phyloP scores from a whole-genome alignment of 1,139 yeast genomes.

The Pichia inconspicua region DNA sequence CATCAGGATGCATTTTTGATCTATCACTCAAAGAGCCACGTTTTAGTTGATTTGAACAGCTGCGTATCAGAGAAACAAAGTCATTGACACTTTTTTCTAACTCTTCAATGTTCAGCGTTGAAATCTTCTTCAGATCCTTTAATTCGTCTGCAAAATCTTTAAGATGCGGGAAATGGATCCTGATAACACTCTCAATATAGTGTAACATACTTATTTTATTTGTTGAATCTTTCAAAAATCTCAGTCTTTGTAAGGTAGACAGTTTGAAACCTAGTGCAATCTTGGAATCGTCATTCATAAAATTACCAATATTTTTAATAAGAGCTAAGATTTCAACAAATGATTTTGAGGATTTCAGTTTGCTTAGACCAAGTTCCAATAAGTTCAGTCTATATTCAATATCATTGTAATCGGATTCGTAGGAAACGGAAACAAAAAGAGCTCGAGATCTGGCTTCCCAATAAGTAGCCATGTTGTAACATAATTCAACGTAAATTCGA shows the following conservation, averaged over 20 bases:
- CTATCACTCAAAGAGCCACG: slow-evolving; percentile 73
- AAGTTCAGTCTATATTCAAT: slow-evolving; percentile 53
- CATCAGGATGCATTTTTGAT: slow-evolving; percentile 67
- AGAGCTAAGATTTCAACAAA: slow-evolving; percentile 64
- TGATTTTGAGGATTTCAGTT: slow-evolving; percentile 55
- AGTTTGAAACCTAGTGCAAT: slow-evolving; percentile 80
- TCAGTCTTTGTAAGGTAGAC: slow-evolving; percentile 73
- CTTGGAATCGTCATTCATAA: slow-evolving; percentile 79
- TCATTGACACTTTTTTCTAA: slow-evolving; percentile 64
- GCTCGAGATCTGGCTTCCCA: slow-evolving; percentile 88
- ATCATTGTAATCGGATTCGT: slow-evolving; percentile 67
- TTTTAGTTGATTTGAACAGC: slow-evolving; percentile 48
- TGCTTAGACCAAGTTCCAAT: slow-evolving; percentile 60
- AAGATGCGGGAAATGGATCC: slow-evolving; percentile 71
- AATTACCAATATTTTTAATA: slow-evolving; percentile 81
- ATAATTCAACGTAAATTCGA: slow-evolving; percentile 66
- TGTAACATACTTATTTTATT: slow-evolving; percentile 79
- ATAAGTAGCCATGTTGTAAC: slow-evolving; percentile 69
- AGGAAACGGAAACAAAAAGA: slow-evolving; percentile 56
- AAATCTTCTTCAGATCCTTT: slow-evolving; percentile 48
- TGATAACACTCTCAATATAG: slow-evolving; percentile 72
- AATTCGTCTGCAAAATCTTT: slow-evolving; percentile 75
- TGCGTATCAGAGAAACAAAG: slow-evolving; percentile 45
- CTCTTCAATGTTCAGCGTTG: slow-evolving; percentile 71
- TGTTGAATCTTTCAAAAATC: slow-evolving; percentile 76